Evolutionary conservation across 441 rosid species (phyloP), one percentile per base, ranked within the genome.

Genomic region (Populus hybrid): DNA sequence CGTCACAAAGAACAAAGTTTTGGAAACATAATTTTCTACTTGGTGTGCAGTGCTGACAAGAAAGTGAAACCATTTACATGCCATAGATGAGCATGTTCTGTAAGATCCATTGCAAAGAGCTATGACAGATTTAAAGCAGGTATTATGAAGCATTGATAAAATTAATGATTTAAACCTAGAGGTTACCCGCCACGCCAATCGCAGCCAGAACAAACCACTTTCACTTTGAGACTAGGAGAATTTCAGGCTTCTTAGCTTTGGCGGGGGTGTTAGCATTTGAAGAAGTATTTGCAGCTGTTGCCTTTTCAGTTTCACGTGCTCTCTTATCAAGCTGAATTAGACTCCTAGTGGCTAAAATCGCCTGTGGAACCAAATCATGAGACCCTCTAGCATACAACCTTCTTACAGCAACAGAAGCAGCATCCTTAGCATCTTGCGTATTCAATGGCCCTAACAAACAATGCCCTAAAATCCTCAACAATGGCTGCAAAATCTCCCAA

Each of bases 301-400:
- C 82, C 67, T 84, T 88, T 3, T 85, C 91, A 20, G 90, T 79
- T 2, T 80, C 87, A 18, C 92, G 84, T 5, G 90, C 82, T 70
- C 92, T 89, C 75, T 89, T 88, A 78, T 94, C 98, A 1, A 93
- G 97, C 85, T 87, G 90, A 80, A 94, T 90, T 50, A 94, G 84
- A 85, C 98, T 93, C 82, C 90, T 76, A 0, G 97, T 88, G 6
- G 93, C 98, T 80, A 94, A 71, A 78, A 94, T 92, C 2, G 95
- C 93, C 78, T 93, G 99, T 1, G 99, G 98, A 79, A 83, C 82
- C 88, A 94, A 78, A 84, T 94, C 98, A 84, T 94, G 99, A 78
- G 97, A 90, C 16, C 91, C 99, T 78, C 99, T 90, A 3, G 93
- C 98, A 61, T 87, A 93, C 89, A 94, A 79, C 46, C 94, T 79